Conservation (phyloP, 2,329 filamentous ascomycete genomes). For the Fusarium sp. region DNA sequence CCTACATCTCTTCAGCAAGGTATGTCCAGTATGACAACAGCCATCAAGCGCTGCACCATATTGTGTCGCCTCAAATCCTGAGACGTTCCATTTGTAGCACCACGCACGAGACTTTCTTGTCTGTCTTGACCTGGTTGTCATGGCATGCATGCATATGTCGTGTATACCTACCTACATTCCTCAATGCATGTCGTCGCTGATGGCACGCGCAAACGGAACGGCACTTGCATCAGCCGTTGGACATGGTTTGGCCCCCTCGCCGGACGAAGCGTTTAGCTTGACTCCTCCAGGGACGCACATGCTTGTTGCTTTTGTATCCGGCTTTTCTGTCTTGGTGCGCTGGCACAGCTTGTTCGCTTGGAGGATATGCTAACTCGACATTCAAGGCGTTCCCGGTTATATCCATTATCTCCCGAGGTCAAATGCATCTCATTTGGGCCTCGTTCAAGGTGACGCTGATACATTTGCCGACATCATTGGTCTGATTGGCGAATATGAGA, state of each 20-base stretch:
- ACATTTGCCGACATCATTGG: slow-evolving; percentile 78
- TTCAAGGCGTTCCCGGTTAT: slow-evolving; percentile 44
- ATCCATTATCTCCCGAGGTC: slow-evolving; percentile 66
- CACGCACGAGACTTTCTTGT: slow-evolving; percentile 6
- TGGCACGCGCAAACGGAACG: slow-evolving; percentile 12
- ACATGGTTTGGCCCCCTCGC: slow-evolving; percentile 20
- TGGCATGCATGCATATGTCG: slow-evolving; percentile 5
- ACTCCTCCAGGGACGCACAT: slow-evolving; percentile 36
- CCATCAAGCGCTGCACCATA: slow-evolving; percentile 27
- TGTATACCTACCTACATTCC: slow-evolving; percentile 4
- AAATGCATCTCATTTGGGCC: slow-evolving; percentile 56
- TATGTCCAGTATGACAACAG: slow-evolving; percentile 49
- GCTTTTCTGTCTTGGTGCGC: slow-evolving; percentile 32
- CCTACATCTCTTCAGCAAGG: slow-evolving; percentile 55
- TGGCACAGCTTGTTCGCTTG: slow-evolving; percentile 29
- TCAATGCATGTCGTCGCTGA: slow-evolving; percentile 15
- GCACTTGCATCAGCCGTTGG: slow-evolving; percentile 7
- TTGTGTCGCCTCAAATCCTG: slow-evolving; percentile 32
- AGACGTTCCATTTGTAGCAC: slow-evolving; percentile 35
- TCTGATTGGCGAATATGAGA: slow-evolving; percentile 82
- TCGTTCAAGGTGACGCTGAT: slow-evolving; percentile 69
- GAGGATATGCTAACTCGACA: slow-evolving; percentile 37
- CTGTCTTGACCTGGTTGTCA: slow-evolving; percentile 3
- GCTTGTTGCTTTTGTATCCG: slow-evolving; percentile 39
- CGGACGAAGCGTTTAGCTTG: slow-evolving; percentile 29